Conservation (phyloP, 345 rosid species). For the Eucalyptus curtisii region DNA sequence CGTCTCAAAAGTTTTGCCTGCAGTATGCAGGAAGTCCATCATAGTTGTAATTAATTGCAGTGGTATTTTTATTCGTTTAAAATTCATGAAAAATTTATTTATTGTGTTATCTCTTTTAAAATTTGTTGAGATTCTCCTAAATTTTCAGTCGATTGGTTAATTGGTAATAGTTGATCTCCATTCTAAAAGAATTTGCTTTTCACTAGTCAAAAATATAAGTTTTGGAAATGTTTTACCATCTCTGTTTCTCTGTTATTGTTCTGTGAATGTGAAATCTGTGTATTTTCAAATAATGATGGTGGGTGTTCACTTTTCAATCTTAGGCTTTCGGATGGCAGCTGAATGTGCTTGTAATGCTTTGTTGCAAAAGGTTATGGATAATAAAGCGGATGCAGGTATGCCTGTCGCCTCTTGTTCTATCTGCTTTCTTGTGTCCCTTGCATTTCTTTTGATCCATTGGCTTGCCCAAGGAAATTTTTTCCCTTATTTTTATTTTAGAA, state of each 20-base stretch:
- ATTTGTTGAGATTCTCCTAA: not conserved
- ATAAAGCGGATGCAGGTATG: constrained; percentile 71
- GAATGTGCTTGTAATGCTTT: constrained; percentile 84
- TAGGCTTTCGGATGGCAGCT: constrained; percentile 91
- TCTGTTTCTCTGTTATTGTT: not conserved
- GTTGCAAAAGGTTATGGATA: constrained; percentile 56
- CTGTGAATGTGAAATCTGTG: not conserved
- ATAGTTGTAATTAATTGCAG: not conserved
- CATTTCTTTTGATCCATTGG: not conserved
- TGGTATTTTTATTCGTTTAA: not conserved
- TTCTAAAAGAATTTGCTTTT: not conserved
- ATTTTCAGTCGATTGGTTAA: not conserved
- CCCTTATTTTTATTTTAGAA: not conserved
- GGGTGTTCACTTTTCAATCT: not conserved
- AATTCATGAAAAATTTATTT: accelerated
- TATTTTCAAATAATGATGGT: not conserved
- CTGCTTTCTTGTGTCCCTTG: not conserved
- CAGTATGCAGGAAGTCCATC: not conserved
- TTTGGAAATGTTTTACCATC: not conserved
- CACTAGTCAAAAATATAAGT: not conserved
- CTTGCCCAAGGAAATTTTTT: not conserved
- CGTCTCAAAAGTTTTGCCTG: not conserved
- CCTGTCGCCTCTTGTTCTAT: not conserved
- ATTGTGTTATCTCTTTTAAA: not conserved
- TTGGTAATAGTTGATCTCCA: not conserved